phyloP scores from a whole-genome alignment of 2,329 filamentous ascomycete species.

The Diplocarpon rosae region DNA sequence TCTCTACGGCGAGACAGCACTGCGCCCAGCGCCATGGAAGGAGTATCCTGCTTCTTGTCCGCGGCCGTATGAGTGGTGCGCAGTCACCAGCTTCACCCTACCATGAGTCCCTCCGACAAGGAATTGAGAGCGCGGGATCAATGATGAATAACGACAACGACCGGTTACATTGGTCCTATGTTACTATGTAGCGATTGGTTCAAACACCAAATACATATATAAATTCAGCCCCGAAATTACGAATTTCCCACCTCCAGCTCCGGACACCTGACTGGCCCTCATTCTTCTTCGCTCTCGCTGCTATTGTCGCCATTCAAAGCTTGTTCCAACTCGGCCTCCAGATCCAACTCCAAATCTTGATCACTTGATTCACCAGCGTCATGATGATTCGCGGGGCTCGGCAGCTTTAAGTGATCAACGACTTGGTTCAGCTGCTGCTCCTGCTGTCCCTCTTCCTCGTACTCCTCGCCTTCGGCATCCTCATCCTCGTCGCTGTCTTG shows the following conservation, averaged over 20 bases:
- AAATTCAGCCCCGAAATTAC: too few species aligned
- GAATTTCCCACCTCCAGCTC: background rate
- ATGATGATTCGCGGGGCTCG: constrained; percentile 39
- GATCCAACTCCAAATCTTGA: constrained; percentile 25
- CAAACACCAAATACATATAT: too few species aligned
- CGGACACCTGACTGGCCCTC: background rate
- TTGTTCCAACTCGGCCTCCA: constrained; percentile 27
- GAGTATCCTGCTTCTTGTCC: too few species aligned
- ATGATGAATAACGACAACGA: too few species aligned
- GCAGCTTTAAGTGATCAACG: constrained; percentile 37
- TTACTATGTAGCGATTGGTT: background rate
- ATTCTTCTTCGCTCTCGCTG: constrained; percentile 29
- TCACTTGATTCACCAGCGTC: constrained; percentile 20
- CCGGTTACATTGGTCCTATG: too few species aligned
- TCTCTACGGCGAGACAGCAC: too few species aligned
- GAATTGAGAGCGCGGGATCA: too few species aligned
- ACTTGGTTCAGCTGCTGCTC: constrained; percentile 26
- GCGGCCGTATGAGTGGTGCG: too few species aligned
- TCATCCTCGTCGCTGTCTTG: constrained; percentile 36
- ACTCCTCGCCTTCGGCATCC: constrained; percentile 37
- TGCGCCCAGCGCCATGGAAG: too few species aligned
- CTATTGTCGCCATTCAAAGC: constrained; percentile 24
- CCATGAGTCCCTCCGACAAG: too few species aligned
- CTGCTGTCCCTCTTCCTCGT: constrained; percentile 31
- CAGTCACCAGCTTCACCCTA: too few species aligned